Base-by-base conservation (phyloP, 352 stramenopile genomes). In the Globisporangium acanthophoron region DNA sequence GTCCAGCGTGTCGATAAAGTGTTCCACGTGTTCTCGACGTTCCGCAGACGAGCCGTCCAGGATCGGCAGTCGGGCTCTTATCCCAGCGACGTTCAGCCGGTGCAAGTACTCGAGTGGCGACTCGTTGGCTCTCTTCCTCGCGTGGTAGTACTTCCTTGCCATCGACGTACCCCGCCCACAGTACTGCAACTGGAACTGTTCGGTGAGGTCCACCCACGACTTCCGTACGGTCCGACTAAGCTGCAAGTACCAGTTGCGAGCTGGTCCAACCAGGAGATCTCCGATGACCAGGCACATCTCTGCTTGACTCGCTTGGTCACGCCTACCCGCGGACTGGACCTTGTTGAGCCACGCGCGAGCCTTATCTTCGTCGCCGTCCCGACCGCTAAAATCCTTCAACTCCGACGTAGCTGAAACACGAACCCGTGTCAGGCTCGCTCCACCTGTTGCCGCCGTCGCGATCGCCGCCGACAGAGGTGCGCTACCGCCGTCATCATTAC, bases 1-100 rank as follows among this genome's bases (percentile, higher is more conserved):
- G 8, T 52, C 49, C 0, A 66, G 20, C 1, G 60, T 66, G 24
- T 62, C 55, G 50, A 68, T 55, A 41, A 59, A 64, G 41, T 64
- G 52, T 1, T 63, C 45, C 2, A 62, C 55, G 27, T 61, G 61
- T 15, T 66, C 60, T 1, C 43, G 60, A 8, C 54, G 43, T 5
- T 5, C 15, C 5, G 41, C 44, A 2, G 54, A 11, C 9, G 24
- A 0, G 1, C 54, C 53, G n/a, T 54, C 47, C 18, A 58, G 56
- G 37, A 61, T n/a, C 16, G 44, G 5, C 0, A 66, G 24, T 11
- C 31, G 27, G 3, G 59, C 59, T 2, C 59, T 53, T 1, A 66
- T 20, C 2, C 27, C 59, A 0, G 54, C 48, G 0, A 58, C 53
- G 53, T 58, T 58, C 15, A 58, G 41, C 1, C 53, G 53, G 53